Percentiles rank a stretch among this genome's conserved stretches.
These are phyloP conservation scores for Tulasnella calospora DNA, from an alignment of 768 basidiomycete species.

Conservation along the genomic window DNA sequence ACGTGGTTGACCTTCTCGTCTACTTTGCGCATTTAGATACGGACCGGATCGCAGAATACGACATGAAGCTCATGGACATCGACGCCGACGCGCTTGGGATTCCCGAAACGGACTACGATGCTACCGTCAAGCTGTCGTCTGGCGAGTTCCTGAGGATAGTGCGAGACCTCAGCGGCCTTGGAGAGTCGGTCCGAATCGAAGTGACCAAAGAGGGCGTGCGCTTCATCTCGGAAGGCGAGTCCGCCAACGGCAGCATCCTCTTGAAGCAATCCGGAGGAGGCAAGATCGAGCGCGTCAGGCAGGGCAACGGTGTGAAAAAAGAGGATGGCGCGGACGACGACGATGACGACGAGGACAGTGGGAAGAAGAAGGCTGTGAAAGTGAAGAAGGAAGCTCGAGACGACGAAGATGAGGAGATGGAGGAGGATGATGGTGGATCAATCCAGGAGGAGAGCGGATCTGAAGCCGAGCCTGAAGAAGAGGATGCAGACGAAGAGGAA, in stretches of 20 bases:
- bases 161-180: conserved; percentile 80
- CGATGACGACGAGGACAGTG: conserved; percentile 42
- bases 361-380: conserved; percentile 44
- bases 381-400: conserved; percentile 35
- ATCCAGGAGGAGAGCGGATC: conserved; percentile 32
- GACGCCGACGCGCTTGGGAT: conserved; percentile 92
- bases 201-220: conserved; percentile 93
- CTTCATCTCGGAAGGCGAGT: conserved; percentile 89
- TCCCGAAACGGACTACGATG: conserved; percentile 96
- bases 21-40: conserved; percentile 49
- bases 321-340: conserved; percentile 38
- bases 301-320: conserved; percentile 39
- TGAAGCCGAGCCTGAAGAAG: conserved; percentile 32
- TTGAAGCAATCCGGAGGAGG: conserved; percentile 56
- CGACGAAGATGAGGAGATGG: conserved; percentile 35
- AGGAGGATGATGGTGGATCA: conserved; percentile 42
- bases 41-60: conserved; percentile 94
- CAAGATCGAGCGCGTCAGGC: conserved; percentile 42
- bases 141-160: conserved; percentile 89
- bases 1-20: conserved; percentile 3
- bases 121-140: conserved; percentile 80
- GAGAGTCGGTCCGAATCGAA: conserved; percentile 93
- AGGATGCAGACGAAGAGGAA: conserved; percentile 51
- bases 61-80: conserved; percentile 99
- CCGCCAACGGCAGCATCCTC: conserved; percentile 83